These are phyloP conservation scores for Hemerocallis citrina DNA, from an alignment of 106 monocot species.

Conservation along the genomic window DNA sequence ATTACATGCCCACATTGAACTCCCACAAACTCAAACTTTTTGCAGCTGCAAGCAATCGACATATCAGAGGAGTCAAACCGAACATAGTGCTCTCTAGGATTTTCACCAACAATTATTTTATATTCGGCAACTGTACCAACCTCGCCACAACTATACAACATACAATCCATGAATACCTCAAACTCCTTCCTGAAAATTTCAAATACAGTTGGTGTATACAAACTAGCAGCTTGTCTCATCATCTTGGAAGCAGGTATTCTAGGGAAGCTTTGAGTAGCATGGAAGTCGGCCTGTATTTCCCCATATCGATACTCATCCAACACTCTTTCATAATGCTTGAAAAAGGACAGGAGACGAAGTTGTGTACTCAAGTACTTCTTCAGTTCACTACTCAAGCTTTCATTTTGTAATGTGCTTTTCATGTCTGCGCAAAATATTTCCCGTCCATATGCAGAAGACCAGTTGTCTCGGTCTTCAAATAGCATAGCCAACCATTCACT, in stretches of 20 bases:
- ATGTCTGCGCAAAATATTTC: conserved; percentile 18
- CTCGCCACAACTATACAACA: conserved; percentile 5
- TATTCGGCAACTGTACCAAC: conserved; percentile 9
- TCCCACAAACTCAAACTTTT: conserved; percentile 25
- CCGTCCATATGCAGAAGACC: conserved; percentile 18
- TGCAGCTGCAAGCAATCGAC: conserved; percentile 20
- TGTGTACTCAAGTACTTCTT: conserved; percentile 12
- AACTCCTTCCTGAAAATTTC: conserved; percentile 14
- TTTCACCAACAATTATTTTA: conserved; percentile 10
- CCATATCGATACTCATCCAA: conserved; percentile 12
- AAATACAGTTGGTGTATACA: conserved; percentile 16
- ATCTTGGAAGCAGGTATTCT: conserved; percentile 17
- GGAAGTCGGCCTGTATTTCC: conserved; percentile 17
- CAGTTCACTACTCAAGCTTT: conserved; percentile 9
- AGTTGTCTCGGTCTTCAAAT: conserved; percentile 15
- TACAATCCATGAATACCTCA: conserved; percentile 9
- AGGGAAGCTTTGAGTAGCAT: conserved; percentile 16
- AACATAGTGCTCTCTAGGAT: conserved; percentile 9
- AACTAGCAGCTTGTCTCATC: conserved; percentile 17
- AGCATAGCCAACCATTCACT: conserved; percentile 24
- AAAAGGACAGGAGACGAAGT: conserved; percentile 11
- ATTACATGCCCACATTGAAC: conserved; percentile 31
- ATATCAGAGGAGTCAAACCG: conserved; percentile 14
- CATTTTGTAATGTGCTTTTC: conserved; percentile 15
- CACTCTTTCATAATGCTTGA: conserved; percentile 15